Percentiles rank a stretch among this genome's conserved stretches.
Conservation (phyloP, 2,329 filamentous ascomycete species). For the Diplodia corticola region DNA sequence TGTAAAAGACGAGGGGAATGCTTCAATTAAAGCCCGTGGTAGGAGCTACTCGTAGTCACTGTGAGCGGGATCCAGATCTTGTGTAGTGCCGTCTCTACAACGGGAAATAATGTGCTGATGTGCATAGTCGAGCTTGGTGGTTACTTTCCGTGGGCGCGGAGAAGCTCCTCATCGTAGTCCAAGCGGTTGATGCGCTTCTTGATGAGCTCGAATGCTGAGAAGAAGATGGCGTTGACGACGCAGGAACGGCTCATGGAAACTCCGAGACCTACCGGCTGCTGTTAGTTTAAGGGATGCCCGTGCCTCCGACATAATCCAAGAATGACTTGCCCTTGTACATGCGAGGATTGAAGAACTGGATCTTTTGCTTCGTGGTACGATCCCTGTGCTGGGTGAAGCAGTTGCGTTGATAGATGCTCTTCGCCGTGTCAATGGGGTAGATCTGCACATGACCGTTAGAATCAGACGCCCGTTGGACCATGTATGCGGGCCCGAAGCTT, state of each 20-base stretch:
- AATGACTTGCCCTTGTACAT: constrained; percentile 70
- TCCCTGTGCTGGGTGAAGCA: constrained; percentile 68
- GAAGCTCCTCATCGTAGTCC: constrained; percentile 38
- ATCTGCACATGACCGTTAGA: constrained; percentile 38
- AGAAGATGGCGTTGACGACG: constrained; percentile 85
- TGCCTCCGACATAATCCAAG: too few species aligned
- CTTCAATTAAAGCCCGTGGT: neutral
- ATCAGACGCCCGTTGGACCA: neutral
- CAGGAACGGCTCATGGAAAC: constrained; percentile 83
- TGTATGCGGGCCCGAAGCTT: constrained; percentile 28
- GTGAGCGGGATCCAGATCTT: neutral
- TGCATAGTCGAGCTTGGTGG: neutral
- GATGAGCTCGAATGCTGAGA: constrained; percentile 81
- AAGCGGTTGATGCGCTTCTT: constrained; percentile 60
- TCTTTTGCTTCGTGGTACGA: constrained; percentile 61
- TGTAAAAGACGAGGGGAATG: neutral
- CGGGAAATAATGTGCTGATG: neutral
- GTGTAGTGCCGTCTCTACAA: neutral
- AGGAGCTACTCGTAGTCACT: neutral
- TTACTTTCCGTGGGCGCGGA: constrained; percentile 17
- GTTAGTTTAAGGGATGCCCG: neutral
- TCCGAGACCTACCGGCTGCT: constrained; percentile 54
- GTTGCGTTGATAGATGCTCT: constrained; percentile 83
- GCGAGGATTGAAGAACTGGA: constrained; percentile 72
- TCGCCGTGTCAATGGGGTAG: constrained; percentile 73